A percentile compares a stretch with the other conserved stretches of the same genome.
Evolutionary conservation across 495 filamentous ascomycete genomes (phyloP).

Genomic region (Trichoderma reesei): DNA sequence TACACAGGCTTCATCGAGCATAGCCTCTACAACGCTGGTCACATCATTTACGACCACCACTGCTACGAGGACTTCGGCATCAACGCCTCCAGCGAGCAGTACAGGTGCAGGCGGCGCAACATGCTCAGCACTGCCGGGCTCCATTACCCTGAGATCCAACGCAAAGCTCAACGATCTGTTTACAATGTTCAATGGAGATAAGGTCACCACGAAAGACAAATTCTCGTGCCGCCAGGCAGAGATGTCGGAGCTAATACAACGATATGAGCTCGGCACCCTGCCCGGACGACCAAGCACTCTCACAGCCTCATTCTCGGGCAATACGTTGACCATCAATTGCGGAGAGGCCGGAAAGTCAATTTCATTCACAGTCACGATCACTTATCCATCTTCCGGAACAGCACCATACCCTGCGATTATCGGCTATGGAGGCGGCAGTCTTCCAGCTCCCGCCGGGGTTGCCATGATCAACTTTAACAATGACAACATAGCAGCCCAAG

Average conservation of each 20-base stretch:
- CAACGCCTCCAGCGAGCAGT: not conserved
- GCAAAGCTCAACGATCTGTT: not conserved
- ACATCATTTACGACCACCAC: not conserved
- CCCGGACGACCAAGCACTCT: conserved; percentile 33
- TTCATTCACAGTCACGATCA: conserved; percentile 34
- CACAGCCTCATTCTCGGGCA: conserved; percentile 30
- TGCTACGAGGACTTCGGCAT: not conserved
- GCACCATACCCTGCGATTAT: conserved; percentile 41
- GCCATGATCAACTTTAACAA: conserved; percentile 41
- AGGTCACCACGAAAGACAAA: conserved; percentile 34
- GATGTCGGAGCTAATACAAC: conserved; percentile 38
- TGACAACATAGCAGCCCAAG: conserved; percentile 37
- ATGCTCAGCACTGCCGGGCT: not conserved
- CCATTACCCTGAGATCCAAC: not conserved
- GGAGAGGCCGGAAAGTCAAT: conserved; percentile 37
- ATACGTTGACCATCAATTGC: conserved; percentile 30
- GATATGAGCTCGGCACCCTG: conserved; percentile 42
- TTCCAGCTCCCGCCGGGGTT: conserved; percentile 39
- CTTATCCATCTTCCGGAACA: conserved; percentile 24
- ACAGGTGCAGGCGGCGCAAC: not conserved
- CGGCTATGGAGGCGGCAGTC: conserved; percentile 32
- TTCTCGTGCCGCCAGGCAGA: conserved; percentile 42
- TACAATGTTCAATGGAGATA: conserved; percentile 23
- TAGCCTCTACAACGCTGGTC: not conserved
- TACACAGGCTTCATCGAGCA: not conserved